phyloP scores from a whole-genome alignment of 345 rosid species.

The Arabidopsis thaliana region TAIR10.1 NC_003071.7:14422501-14423000 shows the following conservation, averaged over 20 bases:
- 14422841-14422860: conserved; percentile 97
- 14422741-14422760: conserved; percentile 79
- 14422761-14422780: conserved; percentile 72
- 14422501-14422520: conserved; percentile 21
- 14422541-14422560: conserved; percentile 33
- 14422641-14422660: conserved; percentile 46
- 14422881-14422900: not conserved
- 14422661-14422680: conserved; percentile 44
- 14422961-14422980: not conserved
- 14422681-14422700: conserved; percentile 75
- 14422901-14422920: not conserved
- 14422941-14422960: conserved; percentile 3
- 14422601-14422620: conserved; percentile 29
- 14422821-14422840: conserved; percentile 85
- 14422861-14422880: conserved; percentile 43
- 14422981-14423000: not conserved
- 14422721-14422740: conserved; percentile 81
- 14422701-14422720: conserved; percentile 87
- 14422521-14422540: conserved; percentile 14
- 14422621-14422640: conserved; percentile 52
- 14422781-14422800: conserved; percentile 69
- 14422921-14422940: not conserved
- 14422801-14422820: conserved; percentile 77
- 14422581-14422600: conserved; percentile 47
- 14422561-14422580: conserved; percentile 46